phyloP scores from a whole-genome alignment of 306 rosid species.

The Quercus parvula region DNA sequence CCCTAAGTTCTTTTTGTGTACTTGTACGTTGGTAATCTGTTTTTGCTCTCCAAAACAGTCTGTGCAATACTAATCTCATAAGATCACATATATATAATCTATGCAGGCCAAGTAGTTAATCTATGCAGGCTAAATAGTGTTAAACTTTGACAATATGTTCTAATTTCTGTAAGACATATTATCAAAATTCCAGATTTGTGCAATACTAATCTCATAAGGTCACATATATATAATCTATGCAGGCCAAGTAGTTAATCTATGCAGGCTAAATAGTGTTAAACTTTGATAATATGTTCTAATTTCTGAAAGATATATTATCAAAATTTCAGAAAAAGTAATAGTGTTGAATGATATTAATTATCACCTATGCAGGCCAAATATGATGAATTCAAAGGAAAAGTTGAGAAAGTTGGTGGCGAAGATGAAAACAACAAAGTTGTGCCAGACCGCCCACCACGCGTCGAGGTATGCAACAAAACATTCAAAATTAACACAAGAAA shows the following conservation, averaged over 20 bases:
- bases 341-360: background rate
- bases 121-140: too few species aligned
- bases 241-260: too few species aligned
- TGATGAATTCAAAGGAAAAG: conserved; percentile 1
- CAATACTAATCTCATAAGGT: too few species aligned
- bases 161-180: background rate
- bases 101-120: too few species aligned
- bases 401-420: background rate
- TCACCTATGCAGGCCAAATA: background rate
- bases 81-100: too few species aligned
- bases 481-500: background rate
- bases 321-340: background rate
- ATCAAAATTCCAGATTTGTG: background rate
- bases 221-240: too few species aligned
- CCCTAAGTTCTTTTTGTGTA: too few species aligned
- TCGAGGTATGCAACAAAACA: background rate
- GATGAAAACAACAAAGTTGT: background rate
- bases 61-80: too few species aligned
- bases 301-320: background rate
- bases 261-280: too few species aligned
- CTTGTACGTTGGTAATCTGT: too few species aligned
- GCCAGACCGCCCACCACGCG: background rate
- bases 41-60: too few species aligned
- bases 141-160: background rate
- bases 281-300: background rate